phyloP scores from a whole-genome alignment of 768 basidiomycete species.

The Mycena crocata region DNA sequence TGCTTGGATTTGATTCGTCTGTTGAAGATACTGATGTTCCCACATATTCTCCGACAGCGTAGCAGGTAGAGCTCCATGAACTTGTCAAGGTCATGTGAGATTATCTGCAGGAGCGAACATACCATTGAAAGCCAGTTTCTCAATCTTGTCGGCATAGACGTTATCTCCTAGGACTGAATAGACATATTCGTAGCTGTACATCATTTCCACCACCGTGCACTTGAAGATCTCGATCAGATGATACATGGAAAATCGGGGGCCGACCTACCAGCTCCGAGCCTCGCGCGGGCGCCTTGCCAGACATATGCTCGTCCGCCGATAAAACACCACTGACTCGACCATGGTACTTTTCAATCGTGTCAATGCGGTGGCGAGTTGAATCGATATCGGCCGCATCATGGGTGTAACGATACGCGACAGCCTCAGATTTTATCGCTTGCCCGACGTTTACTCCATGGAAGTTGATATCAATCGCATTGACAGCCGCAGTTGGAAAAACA shows the following conservation, averaged over 20 bases:
- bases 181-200: slow-evolving; percentile 30
- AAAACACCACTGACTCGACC: slow-evolving; percentile 26
- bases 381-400: slow-evolving; percentile 25
- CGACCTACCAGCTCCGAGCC: slow-evolving; percentile 28
- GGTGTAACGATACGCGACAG: slow-evolving; percentile 24
- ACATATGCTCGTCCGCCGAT: slow-evolving; percentile 28
- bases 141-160: slow-evolving; percentile 22
- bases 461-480: slow-evolving; percentile 26
- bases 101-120: not conserved
- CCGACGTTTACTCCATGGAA: slow-evolving; percentile 29
- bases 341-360: slow-evolving; percentile 24
- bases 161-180: slow-evolving; percentile 29
- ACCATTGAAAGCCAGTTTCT: slow-evolving; percentile 31
- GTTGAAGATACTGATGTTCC: slow-evolving; percentile 33
- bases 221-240: not conserved
- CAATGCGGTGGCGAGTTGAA: slow-evolving; percentile 24
- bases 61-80: slow-evolving; percentile 22
- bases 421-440: slow-evolving; percentile 32
- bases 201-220: slow-evolving; percentile 31
- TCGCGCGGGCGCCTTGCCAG: slow-evolving; percentile 18
- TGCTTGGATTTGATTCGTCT: slow-evolving; percentile 28
- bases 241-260: not conserved
- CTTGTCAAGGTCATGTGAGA: not conserved
- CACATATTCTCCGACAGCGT: slow-evolving; percentile 22
- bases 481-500: slow-evolving; percentile 19